Evolutionary conservation across 2,329 filamentous ascomycete species (phyloP), one percentile per base, ranked within the genome.

Genomic region (Trichophyton schoenleinii): DNA sequence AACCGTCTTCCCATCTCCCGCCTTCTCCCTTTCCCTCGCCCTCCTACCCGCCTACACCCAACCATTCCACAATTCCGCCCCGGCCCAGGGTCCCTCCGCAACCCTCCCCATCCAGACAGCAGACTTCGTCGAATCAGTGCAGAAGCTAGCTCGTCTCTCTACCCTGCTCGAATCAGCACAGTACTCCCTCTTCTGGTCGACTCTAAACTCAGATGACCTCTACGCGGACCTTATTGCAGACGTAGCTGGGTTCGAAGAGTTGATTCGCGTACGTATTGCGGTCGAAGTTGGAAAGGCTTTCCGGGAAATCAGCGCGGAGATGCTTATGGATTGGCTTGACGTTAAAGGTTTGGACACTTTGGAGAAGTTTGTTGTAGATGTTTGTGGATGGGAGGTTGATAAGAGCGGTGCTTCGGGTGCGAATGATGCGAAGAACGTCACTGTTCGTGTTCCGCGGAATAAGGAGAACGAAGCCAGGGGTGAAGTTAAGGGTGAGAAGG

Each of bases 381-480:
- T 92, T 9, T 94, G 88, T 71, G 89, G 88, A 66, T 99, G 92
- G 91, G 83, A 83, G 69, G 81, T 96, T 48, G 87, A 89, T 64
- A 84, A 80, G 60, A 79, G 80, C 34, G 72, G 73, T 44, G 76
- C 70, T 64, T 61, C 62, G 11, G 66, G 64, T 6, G 62, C 65
- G 41, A 36, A 36, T 36, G 68, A 66, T 58, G 64, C 66, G 22
- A 63, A 63, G 41, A 70, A 66, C 46, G 64, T 66, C n/a, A 71
- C 78, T 49, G 86, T 96, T 65, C 83, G 84, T 74, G 83, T 99
- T 61, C 94, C 94, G 61, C 80, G 87, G 70, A 99, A 99, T 79
- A 89, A 94, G 72, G 94, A 99, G 78, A 96, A 96, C 74, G 92
- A 97, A 83, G 94, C 91, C 52, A 90, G 95, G 81, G 94, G 94